phyloP scores from a whole-genome alignment of 225 moss, liverwort and hornwort genomes.

The Climacium dendroides region DNA sequence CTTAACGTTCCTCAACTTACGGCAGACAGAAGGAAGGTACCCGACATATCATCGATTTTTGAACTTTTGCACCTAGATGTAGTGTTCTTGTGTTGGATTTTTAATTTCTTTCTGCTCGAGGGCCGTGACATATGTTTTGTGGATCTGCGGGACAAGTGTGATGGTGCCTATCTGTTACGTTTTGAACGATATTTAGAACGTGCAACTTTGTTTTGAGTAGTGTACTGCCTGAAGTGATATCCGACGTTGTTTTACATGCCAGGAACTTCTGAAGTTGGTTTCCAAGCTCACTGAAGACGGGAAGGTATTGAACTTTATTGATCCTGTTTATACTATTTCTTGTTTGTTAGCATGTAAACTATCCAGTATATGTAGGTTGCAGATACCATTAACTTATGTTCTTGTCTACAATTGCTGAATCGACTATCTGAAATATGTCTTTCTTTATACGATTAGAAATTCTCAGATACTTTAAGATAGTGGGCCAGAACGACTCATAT shows the following conservation, averaged over 20 bases:
- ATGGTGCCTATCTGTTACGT: background rate
- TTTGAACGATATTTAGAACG: background rate
- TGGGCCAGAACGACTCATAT: background rate
- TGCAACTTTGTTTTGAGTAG: background rate
- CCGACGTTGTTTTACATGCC: background rate
- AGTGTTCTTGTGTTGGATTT: background rate
- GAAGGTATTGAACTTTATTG: constrained; percentile 5
- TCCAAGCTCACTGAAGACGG: constrained; percentile 65
- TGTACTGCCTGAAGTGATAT: background rate
- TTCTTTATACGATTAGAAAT: background rate
- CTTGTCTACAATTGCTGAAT: background rate
- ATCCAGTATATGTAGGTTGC: background rate
- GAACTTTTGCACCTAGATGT: background rate
- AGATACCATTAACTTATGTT: background rate
- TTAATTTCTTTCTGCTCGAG: background rate
- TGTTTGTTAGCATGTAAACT: background rate
- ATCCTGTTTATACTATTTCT: background rate
- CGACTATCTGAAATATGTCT: background rate
- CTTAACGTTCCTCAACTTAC: constrained; percentile 89
- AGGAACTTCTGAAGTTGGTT: constrained; percentile 88
- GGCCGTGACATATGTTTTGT: background rate
- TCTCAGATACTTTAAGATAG: background rate
- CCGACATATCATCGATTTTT: background rate
- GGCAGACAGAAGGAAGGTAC: constrained; percentile 82
- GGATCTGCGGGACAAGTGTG: background rate